These are phyloP conservation scores for Homolaphlyctis polyrhiza DNA, from an alignment of 371 early-diverging fungal genomes.

Conservation along the genomic window DNA sequence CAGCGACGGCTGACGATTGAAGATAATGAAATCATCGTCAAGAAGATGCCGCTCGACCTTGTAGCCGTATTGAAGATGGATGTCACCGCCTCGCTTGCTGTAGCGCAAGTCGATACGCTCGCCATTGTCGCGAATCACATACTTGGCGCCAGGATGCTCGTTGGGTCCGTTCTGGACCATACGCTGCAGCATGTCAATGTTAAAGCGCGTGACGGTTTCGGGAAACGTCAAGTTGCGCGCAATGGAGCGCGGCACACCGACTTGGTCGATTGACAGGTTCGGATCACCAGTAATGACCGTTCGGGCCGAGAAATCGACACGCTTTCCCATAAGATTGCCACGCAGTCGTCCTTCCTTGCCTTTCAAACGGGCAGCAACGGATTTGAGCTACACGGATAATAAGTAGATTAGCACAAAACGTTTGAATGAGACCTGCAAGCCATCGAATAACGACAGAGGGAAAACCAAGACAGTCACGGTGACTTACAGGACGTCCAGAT, in stretches of 20 bases:
- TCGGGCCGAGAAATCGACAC: slow-evolving; percentile 99
- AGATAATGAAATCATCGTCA: slow-evolving; percentile 97
- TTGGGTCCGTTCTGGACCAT: slow-evolving; percentile 95
- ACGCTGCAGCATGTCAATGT: slow-evolving; percentile 85
- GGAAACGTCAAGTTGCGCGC: slow-evolving; percentile 98
- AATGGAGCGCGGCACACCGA: slow-evolving; percentile 98
- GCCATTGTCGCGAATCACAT: slow-evolving; percentile 96
- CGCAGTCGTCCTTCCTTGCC: slow-evolving; percentile 99
- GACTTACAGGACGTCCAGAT: slow-evolving; percentile 90
- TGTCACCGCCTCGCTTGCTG: slow-evolving; percentile 82
- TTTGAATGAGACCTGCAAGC: slow-evolving; percentile 5
- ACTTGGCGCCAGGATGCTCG: slow-evolving; percentile 99
- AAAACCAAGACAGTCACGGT: background rate
- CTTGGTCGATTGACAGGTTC: slow-evolving; percentile 95
- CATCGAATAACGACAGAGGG: slow-evolving; percentile 1
- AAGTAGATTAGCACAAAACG: background rate
- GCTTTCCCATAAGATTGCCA: slow-evolving; percentile 99
- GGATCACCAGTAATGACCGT: slow-evolving; percentile 99
- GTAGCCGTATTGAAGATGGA: slow-evolving; percentile 90
- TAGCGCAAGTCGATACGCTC: slow-evolving; percentile 96
- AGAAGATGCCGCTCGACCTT: slow-evolving; percentile 96
- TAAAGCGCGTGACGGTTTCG: slow-evolving; percentile 98
- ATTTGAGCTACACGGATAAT: slow-evolving; percentile 64
- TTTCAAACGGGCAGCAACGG: slow-evolving; percentile 96
- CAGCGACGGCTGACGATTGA: slow-evolving; percentile 99